Evolutionary conservation across 768 basidiomycete genomes (phyloP), one percentile per base, ranked within the genome.

Genomic region (Daedalea quercina): DNA sequence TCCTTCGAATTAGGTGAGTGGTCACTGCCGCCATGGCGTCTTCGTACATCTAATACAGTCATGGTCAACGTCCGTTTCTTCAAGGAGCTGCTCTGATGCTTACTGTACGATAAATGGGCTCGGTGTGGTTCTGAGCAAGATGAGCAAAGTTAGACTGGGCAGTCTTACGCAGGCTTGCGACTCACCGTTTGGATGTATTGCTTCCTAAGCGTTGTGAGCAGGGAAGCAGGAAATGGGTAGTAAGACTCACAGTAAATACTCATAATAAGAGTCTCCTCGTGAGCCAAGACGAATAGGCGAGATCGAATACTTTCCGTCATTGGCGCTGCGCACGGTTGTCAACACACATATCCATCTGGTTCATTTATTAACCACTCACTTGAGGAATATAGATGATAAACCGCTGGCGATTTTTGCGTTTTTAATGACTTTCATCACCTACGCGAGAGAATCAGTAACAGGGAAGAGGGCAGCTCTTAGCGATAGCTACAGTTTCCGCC

Each of bases 261-360:
- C 94, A 64, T 96, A 98, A 70, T 85, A 97, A 2, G 90, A 93
- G 66, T 98, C 94, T 26, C 87, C 94, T 41, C 93, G 78, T 31
- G 93, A 93, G 24, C 94, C 94, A 20, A 98, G 78, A 12, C 94
- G 83, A 56, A 98, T 88, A 17, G 87, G 79, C 12, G 87, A 83
- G 23, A 80, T 69, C 19, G 82, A 67, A 56, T 82, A 85, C 50
- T 67, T 71, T 19, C 84, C 83, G 42, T 64, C 70, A 26, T 69
- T 51, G 0, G 79, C 73, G 24, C 84, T 85, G 55, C 31, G 17
- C 2, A 28, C 23, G 55, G 46, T 19, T 57, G 35, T 28, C 12
- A 40, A 24, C 28, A 37, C 20, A 23, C 19, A 45, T 4, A 45
- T 4, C 7, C 7, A 26, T 23, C 19, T n/a, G n/a, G n/a, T n/a